A percentile compares a stretch with the other conserved stretches of the same genome.
Conservation (phyloP, 108 stramenopile species). For the Cyclotella distinguenda region DNA sequence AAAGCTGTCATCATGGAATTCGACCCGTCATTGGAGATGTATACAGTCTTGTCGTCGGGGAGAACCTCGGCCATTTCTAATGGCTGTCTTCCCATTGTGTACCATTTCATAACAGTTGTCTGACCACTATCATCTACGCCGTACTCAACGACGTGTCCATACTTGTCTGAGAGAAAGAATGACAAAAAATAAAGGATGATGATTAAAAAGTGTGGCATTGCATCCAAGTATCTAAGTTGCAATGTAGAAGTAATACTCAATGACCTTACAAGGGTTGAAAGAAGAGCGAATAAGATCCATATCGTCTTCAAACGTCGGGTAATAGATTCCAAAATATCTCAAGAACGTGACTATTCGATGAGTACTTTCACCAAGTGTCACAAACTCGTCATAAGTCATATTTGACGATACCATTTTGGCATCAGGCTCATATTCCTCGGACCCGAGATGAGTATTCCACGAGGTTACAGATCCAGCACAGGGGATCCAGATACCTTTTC, state of each 20-base stretch:
- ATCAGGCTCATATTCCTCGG: slow-evolving; percentile 15
- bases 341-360: slow-evolving; percentile 1
- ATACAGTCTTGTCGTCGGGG: slow-evolving; percentile 16
- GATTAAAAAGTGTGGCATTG: too few relatives aligned
- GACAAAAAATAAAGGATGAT: too few relatives aligned
- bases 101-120: slow-evolving; percentile 12
- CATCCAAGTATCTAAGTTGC: too few relatives aligned
- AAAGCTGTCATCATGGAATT: slow-evolving; percentile 14
- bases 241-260: not conserved
- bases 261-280: slow-evolving; percentile 11
- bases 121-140: slow-evolving; percentile 7
- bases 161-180: not conserved
- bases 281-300: slow-evolving; percentile 9
- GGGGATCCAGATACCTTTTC: slow-evolving; percentile 8
- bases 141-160: slow-evolving; percentile 13
- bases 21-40: slow-evolving; percentile 16
- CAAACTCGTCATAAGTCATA: slow-evolving; percentile 9
- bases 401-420: slow-evolving; percentile 9
- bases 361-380: not conserved
- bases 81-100: slow-evolving; percentile 11
- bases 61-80: slow-evolving; percentile 13
- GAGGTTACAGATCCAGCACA: slow-evolving; percentile 7
- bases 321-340: slow-evolving; percentile 10
- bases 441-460: slow-evolving; percentile 15
- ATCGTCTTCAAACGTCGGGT: slow-evolving; percentile 7